Percentiles rank a stretch among this genome's conserved stretches.
Evolutionary conservation across 495 filamentous ascomycete species (phyloP).

Genomic region (Trichoderma gamsii): DNA sequence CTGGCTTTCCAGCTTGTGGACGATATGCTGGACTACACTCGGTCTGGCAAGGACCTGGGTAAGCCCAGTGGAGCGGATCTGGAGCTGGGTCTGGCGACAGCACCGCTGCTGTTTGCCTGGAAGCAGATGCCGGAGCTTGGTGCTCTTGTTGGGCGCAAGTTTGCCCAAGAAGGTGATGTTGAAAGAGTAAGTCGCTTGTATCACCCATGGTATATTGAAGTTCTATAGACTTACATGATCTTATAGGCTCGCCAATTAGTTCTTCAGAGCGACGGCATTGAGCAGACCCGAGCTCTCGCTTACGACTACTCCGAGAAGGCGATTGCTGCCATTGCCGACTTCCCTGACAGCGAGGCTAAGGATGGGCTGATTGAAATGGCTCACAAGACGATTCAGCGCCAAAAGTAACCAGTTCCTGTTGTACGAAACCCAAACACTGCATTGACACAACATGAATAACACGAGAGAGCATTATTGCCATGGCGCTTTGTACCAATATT

Average conservation of each 20-base stretch:
- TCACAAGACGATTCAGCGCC: constrained; percentile 78
- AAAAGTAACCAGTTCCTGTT: constrained; percentile 53
- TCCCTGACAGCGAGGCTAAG: constrained; percentile 91
- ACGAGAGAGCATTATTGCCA: not conserved
- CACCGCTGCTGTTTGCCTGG: constrained; percentile 93
- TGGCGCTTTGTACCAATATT: constrained; percentile 21
- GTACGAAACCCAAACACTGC: not conserved
- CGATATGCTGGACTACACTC: constrained; percentile 95
- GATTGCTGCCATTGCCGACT: constrained; percentile 69
- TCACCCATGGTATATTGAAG: constrained; percentile 5
- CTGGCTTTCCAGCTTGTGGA: constrained; percentile 97
- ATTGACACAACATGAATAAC: not conserved
- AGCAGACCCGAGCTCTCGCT: constrained; percentile 81
- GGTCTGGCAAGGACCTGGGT: constrained; percentile 74
- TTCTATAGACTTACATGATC: constrained; percentile 19
- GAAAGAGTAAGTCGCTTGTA: constrained; percentile 53
- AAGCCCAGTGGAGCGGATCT: constrained; percentile 94
- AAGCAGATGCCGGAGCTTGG: constrained; percentile 81
- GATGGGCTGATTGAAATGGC: constrained; percentile 88
- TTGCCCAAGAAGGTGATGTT: constrained; percentile 75
- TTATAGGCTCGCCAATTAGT: constrained; percentile 78
- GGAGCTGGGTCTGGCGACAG: constrained; percentile 91
- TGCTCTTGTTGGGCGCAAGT: constrained; percentile 85
- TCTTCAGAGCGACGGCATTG: constrained; percentile 72
- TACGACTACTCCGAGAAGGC: constrained; percentile 87